These are phyloP conservation scores for Ananas comosus DNA, from an alignment of 176 grass and related monocot genomes.

Conservation along the genomic window DNA sequence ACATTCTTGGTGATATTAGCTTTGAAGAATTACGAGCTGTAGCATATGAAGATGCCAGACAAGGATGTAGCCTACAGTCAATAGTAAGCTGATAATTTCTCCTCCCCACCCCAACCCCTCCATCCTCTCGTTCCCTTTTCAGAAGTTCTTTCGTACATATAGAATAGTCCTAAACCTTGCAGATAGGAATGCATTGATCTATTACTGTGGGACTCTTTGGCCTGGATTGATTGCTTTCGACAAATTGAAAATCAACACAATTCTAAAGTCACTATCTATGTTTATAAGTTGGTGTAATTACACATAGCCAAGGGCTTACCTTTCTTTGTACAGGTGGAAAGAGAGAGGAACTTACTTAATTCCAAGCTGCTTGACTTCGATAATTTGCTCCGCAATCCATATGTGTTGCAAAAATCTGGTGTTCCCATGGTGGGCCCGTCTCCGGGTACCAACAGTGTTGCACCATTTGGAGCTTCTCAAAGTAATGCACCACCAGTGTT, in stretches of 20 bases:
- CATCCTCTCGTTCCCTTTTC: background rate
- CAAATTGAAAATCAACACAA: background rate
- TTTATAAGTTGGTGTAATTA: background rate
- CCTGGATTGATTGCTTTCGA: background rate
- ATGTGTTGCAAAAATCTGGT: constrained; percentile 26
- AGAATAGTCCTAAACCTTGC: background rate
- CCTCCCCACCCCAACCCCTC: background rate
- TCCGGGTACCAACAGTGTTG: constrained; percentile 34
- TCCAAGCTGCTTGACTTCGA: constrained; percentile 78
- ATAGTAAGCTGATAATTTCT: constrained; percentile 43
- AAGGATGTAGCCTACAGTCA: constrained; percentile 56
- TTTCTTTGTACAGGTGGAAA: constrained; percentile 53
- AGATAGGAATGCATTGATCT: too few species aligned
- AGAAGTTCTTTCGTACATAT: background rate
- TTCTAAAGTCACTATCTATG: constrained; percentile 1
- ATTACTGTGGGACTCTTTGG: background rate
- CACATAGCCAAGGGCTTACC: constrained; percentile 6
- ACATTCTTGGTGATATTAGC: constrained; percentile 73
- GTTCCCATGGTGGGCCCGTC: constrained; percentile 25
- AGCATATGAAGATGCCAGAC: constrained; percentile 71
- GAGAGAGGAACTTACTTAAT: constrained; percentile 69
- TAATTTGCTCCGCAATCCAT: constrained; percentile 57
- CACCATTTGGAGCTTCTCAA: constrained; percentile 40
- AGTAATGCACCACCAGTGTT: constrained; percentile 46
- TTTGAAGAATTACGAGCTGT: constrained; percentile 68